phyloP scores from a whole-genome alignment of 208 protist genomes.

The Jaenimonas drosophilae region DNA sequence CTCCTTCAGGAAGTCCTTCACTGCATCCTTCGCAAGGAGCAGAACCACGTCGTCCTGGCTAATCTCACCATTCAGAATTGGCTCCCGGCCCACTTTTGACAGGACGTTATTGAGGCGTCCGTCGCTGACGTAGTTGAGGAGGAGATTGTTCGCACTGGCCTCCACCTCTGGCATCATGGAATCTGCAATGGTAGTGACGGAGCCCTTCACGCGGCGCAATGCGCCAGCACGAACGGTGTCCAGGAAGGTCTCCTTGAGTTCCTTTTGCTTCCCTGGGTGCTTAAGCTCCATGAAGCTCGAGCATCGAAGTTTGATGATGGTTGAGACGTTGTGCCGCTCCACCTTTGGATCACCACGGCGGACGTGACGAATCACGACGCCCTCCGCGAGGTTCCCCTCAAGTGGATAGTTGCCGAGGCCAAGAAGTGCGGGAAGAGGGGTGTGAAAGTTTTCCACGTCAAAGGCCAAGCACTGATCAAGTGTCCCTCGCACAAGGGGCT shows the following conservation, averaged over 20 bases:
- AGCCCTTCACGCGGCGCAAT: conserved; percentile 43
- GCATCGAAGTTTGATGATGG: conserved; percentile 83
- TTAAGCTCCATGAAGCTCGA: conserved; percentile 84
- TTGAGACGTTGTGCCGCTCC: conserved; percentile 63
- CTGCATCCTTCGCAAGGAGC: conserved; percentile 77
- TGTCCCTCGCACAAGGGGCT: conserved; percentile 68
- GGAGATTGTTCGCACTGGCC: conserved; percentile 63
- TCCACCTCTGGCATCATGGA: conserved; percentile 76
- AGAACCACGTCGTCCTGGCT: conserved; percentile 39
- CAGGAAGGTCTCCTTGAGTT: conserved; percentile 81
- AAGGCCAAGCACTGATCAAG: conserved; percentile 79
- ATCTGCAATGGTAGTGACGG: conserved; percentile 62
- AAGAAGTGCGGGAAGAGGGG: conserved; percentile 68
- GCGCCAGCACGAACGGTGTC: conserved; percentile 73
- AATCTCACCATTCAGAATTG: conserved; percentile 47
- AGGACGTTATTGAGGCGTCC: conserved; percentile 74
- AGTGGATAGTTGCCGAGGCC: conserved; percentile 83
- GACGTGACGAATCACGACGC: conserved; percentile 79
- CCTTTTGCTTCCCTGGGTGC: conserved; percentile 86
- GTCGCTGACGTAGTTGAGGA: conserved; percentile 82
- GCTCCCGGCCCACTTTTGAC: conserved; percentile 74
- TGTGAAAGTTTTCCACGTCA: conserved; percentile 83
- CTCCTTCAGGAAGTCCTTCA: conserved; percentile 88
- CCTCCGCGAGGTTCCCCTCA: conserved; percentile 84
- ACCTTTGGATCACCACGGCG: conserved; percentile 52